Base-by-base conservation (phyloP, 768 basidiomycete species). In the Tulasnella sp. region DNA sequence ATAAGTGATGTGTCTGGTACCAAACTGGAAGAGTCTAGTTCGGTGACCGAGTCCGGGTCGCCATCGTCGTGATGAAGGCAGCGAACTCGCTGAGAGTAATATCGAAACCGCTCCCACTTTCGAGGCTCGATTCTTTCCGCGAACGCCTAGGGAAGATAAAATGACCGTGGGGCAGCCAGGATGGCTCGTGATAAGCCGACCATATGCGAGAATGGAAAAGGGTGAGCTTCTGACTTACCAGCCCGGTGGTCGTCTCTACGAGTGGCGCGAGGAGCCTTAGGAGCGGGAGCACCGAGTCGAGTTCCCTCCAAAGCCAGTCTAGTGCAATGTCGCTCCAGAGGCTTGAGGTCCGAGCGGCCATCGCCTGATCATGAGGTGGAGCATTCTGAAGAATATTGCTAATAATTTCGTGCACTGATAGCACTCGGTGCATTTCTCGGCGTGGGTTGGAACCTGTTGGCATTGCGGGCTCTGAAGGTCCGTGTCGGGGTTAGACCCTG, bases 241-340 rank as follows among this genome's bases (percentile, higher is more conserved):
- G 12, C 3, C 64, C 64, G 16, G 14, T 69, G 14, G 8, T n/a
- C 28, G 64, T 69, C 7, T 75, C 46, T 34, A 6, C 73, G 2
- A 77, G 40, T 3, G 79, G 79, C 18, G 72, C 64, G 4, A 80
- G 46, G 40, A 80, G 41, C 44, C 48, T 60, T 28, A 80, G 72
- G n/a, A 80, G 54, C 24, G 79, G 79, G 41, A 46, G 79, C 24
- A 75, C 20, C n/a, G 42, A 41, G 18, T 40, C 34, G 31, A 80
- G 18, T 31, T 80, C 79, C 20, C 42, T 28, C 79, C 79, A 80
- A 44, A 80, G 18, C 72, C 64, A 73, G 22, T 72, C 73, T 40
- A 80, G 28, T 22, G 79, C 79, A 18, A 46, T 20, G 22, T 80
- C 73, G n/a, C 58, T 42, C 79, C 79, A 80, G 4, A 41, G 7